phyloP scores from a whole-genome alignment of 805 yeast genomes.

The Ogataea dorogensis region DNA sequence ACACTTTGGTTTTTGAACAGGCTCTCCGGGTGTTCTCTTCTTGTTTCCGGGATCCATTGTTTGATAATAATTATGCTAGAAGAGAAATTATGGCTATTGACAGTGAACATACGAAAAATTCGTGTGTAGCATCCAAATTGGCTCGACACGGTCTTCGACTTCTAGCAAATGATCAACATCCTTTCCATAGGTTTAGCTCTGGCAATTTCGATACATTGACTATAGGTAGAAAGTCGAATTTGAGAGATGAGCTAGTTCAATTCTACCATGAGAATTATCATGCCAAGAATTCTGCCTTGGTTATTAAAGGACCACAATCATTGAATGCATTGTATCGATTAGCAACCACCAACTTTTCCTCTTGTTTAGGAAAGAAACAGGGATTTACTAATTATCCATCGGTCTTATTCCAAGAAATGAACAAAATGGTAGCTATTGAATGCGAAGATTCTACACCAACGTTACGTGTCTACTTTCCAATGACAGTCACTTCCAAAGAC shows the following conservation, averaged over 20 bases:
- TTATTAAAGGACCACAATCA: conserved; percentile 66
- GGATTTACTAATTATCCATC: conserved; percentile 7
- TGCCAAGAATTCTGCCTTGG: conserved; percentile 54
- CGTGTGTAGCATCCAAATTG: conserved; percentile 41
- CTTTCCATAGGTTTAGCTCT: conserved; percentile 62
- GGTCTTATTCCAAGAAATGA: conserved; percentile 23
- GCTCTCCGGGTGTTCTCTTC: conserved; percentile 50
- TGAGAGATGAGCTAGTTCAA: conserved; percentile 36
- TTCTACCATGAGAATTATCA: conserved; percentile 44
- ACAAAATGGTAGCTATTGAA: conserved; percentile 40
- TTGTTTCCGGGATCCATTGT: conserved; percentile 50
- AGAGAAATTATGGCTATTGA: conserved; percentile 61
- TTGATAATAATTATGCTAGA: conserved; percentile 40
- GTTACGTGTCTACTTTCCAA: conserved; percentile 45
- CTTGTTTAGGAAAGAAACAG: conserved; percentile 4
- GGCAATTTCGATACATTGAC: conserved; percentile 55
- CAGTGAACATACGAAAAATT: conserved; percentile 64
- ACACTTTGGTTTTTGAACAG: conserved; percentile 41
- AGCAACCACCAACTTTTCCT: conserved; percentile 42
- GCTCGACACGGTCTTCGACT: conserved; percentile 59
- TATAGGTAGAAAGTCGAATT: conserved; percentile 34
- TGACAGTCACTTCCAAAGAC: conserved; percentile 21
- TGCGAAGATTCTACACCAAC: conserved; percentile 31
- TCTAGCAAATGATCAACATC: conserved; percentile 46
- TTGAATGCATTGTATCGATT: conserved; percentile 53